phyloP scores from a whole-genome alignment of 2,329 filamentous ascomycete species.

The Emergomyces orientalis region DNA sequence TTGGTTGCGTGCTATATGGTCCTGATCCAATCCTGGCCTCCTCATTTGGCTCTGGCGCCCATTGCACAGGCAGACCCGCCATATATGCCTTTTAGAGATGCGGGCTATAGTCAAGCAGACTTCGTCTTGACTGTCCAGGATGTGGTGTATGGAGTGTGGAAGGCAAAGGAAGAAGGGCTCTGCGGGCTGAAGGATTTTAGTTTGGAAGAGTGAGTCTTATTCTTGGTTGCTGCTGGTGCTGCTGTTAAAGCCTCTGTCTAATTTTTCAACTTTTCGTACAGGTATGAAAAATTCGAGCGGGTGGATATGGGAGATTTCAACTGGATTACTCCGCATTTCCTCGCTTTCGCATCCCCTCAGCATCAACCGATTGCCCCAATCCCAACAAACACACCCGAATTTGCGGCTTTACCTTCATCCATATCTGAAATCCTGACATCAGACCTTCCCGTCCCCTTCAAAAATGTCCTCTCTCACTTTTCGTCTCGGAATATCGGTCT shows the following conservation, averaged over 20 bases:
- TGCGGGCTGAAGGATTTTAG: slow-evolving; percentile 90
- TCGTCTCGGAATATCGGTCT: slow-evolving; percentile 78
- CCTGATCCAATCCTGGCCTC: slow-evolving; percentile 93
- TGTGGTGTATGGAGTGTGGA: slow-evolving; percentile 97
- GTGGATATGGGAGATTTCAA: slow-evolving; percentile 99
- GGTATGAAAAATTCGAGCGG: slow-evolving; percentile 86
- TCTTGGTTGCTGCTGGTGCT: neutral
- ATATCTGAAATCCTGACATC: slow-evolving; percentile 63
- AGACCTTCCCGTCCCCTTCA: slow-evolving; percentile 75
- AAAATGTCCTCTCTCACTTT: slow-evolving; percentile 90
- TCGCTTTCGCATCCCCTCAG: slow-evolving; percentile 93
- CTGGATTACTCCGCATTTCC: slow-evolving; percentile 91
- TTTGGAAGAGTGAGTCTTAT: slow-evolving; percentile 62
- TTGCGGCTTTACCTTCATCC: slow-evolving; percentile 63
- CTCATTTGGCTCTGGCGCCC: slow-evolving; percentile 86
- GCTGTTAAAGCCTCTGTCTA: neutral
- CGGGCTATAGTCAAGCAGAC: slow-evolving; percentile 96
- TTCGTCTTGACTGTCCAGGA: slow-evolving; percentile 94
- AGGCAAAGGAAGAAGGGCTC: slow-evolving; percentile 90
- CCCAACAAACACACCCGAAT: slow-evolving; percentile 61
- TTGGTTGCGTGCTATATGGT: slow-evolving; percentile 98
- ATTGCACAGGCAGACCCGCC: slow-evolving; percentile 95
- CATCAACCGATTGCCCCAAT: slow-evolving; percentile 66
- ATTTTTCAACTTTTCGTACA: slow-evolving; percentile 21
- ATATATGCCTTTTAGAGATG: slow-evolving; percentile 97